Evolutionary conservation across 2,329 filamentous ascomycete genomes (phyloP).

Genomic region (Aspergillus eucalypticola): DNA sequence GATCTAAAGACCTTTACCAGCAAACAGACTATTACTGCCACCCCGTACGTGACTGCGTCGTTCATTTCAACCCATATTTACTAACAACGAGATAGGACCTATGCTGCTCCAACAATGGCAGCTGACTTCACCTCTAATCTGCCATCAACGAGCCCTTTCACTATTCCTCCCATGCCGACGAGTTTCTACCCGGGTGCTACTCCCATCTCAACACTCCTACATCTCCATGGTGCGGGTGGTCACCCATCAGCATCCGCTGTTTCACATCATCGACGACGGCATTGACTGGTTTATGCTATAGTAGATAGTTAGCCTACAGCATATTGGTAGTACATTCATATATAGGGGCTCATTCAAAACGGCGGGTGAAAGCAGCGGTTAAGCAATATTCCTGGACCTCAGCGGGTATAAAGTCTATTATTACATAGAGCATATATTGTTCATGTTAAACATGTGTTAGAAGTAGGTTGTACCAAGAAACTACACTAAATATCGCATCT

Average conservation of each 20-base stretch:
- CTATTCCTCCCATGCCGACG: not conserved
- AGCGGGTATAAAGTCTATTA: no score
- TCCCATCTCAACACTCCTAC: not conserved
- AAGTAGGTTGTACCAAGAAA: no score
- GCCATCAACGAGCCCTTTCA: not conserved
- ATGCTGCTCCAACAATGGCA: not conserved
- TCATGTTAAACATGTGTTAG: no score
- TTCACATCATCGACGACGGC: no score
- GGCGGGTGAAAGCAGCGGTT: no score
- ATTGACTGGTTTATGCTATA: no score
- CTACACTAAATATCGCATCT: no score
- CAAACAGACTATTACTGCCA: not conserved
- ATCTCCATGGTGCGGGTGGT: not conserved
- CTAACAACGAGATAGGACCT: not conserved
- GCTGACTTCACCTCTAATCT: not conserved
- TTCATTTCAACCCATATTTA: not conserved
- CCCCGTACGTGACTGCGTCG: not conserved
- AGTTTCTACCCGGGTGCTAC: not conserved
- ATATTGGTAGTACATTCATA: no score
- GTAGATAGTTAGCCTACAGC: no score
- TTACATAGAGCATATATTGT: no score
- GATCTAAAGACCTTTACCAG: not conserved
- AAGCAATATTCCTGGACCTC: no score
- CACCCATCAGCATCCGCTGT: not conserved
- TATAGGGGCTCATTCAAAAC: no score